phyloP scores from a whole-genome alignment of 176 grass and related monocot genomes.

The Carex cristatella region DNA sequence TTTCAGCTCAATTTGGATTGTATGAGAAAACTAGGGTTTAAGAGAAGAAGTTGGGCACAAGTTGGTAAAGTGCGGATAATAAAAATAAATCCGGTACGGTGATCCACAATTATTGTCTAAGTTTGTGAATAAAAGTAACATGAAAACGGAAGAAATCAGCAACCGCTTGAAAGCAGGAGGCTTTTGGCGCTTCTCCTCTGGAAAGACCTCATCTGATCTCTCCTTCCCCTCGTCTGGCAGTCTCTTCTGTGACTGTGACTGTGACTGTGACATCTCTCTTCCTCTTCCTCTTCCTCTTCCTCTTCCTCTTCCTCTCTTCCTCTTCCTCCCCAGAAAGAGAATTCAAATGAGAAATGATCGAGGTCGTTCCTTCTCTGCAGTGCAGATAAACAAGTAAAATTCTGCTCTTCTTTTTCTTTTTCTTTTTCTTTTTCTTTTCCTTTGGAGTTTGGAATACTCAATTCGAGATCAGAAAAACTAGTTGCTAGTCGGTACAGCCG shows the following conservation, averaged over 20 bases:
- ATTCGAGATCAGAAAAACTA: neutral
- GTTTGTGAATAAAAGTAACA: neutral
- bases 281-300: neutral
- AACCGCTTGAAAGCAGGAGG: slow-evolving; percentile 23
- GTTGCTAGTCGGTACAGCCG: neutral
- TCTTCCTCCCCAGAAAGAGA: too few relatives aligned
- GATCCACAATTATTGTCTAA: neutral
- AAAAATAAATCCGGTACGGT: neutral
- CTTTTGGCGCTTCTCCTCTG: slow-evolving; percentile 32
- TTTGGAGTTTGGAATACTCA: neutral
- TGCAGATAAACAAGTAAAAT: neutral
- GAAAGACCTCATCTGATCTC: neutral
- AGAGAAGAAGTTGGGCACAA: neutral
- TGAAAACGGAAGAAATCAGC: neutral
- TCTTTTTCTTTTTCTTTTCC: neutral
- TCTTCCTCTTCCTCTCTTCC: too few relatives aligned
- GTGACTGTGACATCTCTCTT: slow-evolving; percentile 21
- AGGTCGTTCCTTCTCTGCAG: neutral
- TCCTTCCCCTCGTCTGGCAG: neutral
- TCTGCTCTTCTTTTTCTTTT: neutral
- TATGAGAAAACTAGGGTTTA: slow-evolving; percentile 9
- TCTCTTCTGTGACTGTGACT: slow-evolving; percentile 24
- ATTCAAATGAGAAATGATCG: too few relatives aligned
- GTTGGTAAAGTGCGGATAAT: neutral
- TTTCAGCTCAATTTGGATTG: neutral